A percentile compares a stretch with the other conserved stretches of the same genome.
phyloP scores from a whole-genome alignment of 2,329 filamentous ascomycete genomes.

The Fusarium sp. region DNA sequence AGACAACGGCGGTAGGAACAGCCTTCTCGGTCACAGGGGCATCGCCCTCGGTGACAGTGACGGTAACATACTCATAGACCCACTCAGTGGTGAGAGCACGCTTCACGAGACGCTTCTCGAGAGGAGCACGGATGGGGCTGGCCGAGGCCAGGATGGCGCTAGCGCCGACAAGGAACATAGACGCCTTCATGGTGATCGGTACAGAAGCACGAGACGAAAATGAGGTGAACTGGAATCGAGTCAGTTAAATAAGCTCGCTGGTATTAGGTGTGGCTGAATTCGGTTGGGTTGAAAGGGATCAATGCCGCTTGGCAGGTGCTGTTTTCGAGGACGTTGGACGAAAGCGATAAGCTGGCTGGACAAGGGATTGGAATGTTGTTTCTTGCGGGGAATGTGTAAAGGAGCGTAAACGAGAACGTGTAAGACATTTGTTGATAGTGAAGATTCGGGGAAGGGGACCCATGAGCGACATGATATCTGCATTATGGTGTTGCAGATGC shows the following conservation, averaged over 20 bases:
- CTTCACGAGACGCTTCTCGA: conserved; percentile 57
- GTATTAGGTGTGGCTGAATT: conserved; percentile 32
- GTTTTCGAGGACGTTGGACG: conserved; percentile 30
- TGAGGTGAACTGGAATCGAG: conserved; percentile 31
- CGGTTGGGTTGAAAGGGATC: conserved; percentile 21
- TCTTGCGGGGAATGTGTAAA: conserved; percentile 38
- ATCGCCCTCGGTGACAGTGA: conserved; percentile 57
- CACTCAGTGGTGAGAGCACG: conserved; percentile 55
- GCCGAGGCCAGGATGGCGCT: conserved; percentile 61
- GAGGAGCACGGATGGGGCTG: conserved; percentile 50
- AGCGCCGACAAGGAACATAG: conserved; percentile 58
- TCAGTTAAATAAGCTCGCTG: conserved; percentile 39
- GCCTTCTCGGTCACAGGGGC: conserved; percentile 16
- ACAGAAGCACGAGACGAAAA: conserved; percentile 20
- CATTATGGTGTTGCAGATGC: conserved; percentile 6
- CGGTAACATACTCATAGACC: conserved; percentile 57
- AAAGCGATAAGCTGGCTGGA: conserved; percentile 33
- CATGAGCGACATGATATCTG: conserved; percentile 12
- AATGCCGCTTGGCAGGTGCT: conserved; percentile 34
- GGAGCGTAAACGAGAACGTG: conserved; percentile 29
- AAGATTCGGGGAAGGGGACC: conserved; percentile 5
- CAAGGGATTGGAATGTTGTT: conserved; percentile 34
- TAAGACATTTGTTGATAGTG: conserved; percentile 41
- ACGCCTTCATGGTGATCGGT: conserved; percentile 62
- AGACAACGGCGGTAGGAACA: conserved; percentile 40